phyloP scores from a whole-genome alignment of 306 rosid genomes.

The Rosa chinensis region DNA sequence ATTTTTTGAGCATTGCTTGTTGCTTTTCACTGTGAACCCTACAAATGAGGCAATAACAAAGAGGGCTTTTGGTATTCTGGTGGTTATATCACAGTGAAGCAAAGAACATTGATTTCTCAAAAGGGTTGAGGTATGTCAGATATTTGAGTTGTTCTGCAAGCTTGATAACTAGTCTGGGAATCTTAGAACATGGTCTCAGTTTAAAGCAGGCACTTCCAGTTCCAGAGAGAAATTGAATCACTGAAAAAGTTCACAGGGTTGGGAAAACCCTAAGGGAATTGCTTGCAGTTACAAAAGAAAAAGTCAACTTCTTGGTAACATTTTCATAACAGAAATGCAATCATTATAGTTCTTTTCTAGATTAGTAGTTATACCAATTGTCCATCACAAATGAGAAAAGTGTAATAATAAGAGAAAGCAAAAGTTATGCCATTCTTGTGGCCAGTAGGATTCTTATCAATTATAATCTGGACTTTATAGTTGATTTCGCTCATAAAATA shows the following conservation, averaged over 20 bases:
- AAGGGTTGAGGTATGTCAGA: background rate
- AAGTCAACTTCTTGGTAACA: background rate
- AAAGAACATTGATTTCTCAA: background rate
- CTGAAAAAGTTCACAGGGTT: background rate
- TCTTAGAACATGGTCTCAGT: background rate
- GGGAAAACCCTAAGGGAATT: background rate
- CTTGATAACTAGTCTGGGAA: background rate
- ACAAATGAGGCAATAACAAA: background rate
- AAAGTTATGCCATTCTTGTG: conserved; percentile 7
- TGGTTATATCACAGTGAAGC: background rate
- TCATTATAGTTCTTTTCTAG: no score
- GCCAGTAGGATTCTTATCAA: background rate
- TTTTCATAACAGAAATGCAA: background rate
- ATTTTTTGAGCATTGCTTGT: background rate
- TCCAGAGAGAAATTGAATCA: background rate
- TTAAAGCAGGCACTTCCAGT: background rate
- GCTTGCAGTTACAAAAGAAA: background rate
- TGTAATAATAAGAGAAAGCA: background rate
- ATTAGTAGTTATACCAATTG: background rate
- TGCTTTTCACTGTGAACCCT: background rate
- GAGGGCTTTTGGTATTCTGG: background rate
- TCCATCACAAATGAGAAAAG: background rate
- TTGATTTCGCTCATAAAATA: background rate
- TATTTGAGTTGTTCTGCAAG: background rate
- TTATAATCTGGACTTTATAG: background rate